These are phyloP conservation scores for Solanum microdontum DNA, from an alignment of 257 asterid genomes.

Conservation along the genomic window DNA sequence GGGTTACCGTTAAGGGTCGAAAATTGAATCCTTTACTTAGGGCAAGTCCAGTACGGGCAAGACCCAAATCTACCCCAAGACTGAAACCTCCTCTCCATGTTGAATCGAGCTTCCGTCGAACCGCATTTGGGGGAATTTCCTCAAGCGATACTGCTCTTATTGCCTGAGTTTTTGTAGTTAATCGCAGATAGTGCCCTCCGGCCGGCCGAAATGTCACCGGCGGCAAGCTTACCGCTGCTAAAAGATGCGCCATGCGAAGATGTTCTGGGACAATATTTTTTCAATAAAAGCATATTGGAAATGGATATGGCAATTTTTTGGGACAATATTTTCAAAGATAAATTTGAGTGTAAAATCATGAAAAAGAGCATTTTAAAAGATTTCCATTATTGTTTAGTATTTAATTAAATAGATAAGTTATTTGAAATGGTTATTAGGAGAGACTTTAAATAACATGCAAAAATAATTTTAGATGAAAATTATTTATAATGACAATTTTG, in stretches of 20 bases:
- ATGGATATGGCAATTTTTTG: neutral
- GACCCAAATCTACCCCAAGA: conserved; percentile 79
- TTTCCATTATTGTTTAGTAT: neutral
- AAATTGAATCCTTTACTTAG: conserved; percentile 77
- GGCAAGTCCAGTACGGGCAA: conserved; percentile 79
- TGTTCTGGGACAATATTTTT: neutral
- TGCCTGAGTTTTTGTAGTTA: neutral
- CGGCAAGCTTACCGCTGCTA: neutral
- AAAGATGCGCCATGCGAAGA: neutral
- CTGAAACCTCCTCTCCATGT: conserved; percentile 89
- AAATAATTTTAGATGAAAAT: too few relatives aligned
- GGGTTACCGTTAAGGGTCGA: conserved; percentile 62
- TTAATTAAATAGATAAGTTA: neutral
- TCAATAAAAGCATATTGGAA: neutral
- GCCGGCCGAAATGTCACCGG: neutral
- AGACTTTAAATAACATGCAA: neutral
- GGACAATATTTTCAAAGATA: neutral
- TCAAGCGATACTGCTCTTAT: conserved; percentile 21
- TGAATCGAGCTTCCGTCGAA: conserved; percentile 47
- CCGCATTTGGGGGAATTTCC: conserved; percentile 64
- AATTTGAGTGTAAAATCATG: neutral
- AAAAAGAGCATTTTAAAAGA: neutral
- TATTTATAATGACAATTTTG: neutral
- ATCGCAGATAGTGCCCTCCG: neutral
- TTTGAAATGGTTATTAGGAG: neutral